Evolutionary conservation across 345 rosid genomes (phyloP), one percentile per base, ranked within the genome.

Genomic region (Leavenworthia alabamica): DNA sequence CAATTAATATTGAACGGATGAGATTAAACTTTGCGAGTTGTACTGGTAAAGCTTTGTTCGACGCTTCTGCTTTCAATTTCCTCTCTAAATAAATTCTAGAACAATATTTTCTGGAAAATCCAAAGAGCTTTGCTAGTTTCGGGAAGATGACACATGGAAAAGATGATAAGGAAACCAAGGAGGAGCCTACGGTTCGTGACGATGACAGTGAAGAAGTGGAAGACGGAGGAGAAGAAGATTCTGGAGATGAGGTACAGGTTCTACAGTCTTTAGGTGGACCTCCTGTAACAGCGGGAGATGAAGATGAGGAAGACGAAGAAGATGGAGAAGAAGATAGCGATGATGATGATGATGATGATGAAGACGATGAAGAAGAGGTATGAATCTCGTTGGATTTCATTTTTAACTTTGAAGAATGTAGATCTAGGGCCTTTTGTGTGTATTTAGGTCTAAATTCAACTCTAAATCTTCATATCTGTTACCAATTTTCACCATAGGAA

Each of bases 341-440:
- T 0, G 86, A 41, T 0, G 84, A 58, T 0, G 86, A 66, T 0
- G 86, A 60, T 3, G 90, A 58, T 2, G 81, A 65, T 2, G 84
- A 81, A 0, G 75, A 55, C 7, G 77, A 53, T 3, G 81, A 67
- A 24, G 83, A 75, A 24, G 83, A 73, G 77, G 83, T 80, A 65
- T 53, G 12, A 45, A 17, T 52, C 19, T 47, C 2, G 13, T 23
- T 6, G 0, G 1, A 0, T 49, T 28, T 6, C n/a, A 1, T 42
- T 20, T 8, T 1, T 2, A 36, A 4, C 41, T n/a, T 36, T n/a
- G 15, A 4, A 46, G 48, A 17, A 8, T 68, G 4, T 60, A 51
- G 60, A 68, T 68, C 66, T 68, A 26, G 39, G 58, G 22, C 9
- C 32, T 42, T 32, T 3, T 67, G 26, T 35, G 9, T 31, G 26